Evolutionary conservation across 164 flowering plant genomes (phyloP).

Genomic region (Vitis rotundifolia): DNA sequence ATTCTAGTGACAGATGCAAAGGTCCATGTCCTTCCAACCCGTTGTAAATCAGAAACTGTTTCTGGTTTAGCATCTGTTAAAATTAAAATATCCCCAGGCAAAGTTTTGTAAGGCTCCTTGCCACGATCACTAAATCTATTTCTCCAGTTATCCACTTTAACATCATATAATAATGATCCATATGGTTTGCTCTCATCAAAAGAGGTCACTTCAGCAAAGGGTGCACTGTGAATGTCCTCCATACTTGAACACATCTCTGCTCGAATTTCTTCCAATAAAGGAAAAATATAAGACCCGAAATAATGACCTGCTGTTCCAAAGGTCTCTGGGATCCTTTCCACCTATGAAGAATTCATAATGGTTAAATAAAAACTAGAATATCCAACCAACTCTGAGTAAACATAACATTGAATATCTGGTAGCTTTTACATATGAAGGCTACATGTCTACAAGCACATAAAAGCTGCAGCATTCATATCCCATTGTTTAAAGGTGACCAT

Average conservation of each 20-base stretch:
- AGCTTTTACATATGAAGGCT: no score
- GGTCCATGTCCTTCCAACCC: slow-evolving; percentile 36
- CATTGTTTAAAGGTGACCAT: no score
- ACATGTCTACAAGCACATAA: no score
- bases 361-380: no score
- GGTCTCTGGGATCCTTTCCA: not conserved
- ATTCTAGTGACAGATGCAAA: slow-evolving; percentile 36
- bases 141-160: slow-evolving; percentile 53
- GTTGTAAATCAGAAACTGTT: slow-evolving; percentile 35
- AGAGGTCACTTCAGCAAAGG: slow-evolving; percentile 43
- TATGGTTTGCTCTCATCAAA: slow-evolving; percentile 19
- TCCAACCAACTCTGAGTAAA: no score
- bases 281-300: not conserved
- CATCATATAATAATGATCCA: slow-evolving; percentile 31
- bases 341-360: not conserved
- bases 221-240: slow-evolving; percentile 47
- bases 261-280: slow-evolving; percentile 33
- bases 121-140: slow-evolving; percentile 29
- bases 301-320: slow-evolving; percentile 3
- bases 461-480: no score
- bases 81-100: slow-evolving; percentile 61
- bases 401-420: no score
- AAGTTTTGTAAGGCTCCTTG: slow-evolving; percentile 47
- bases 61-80: slow-evolving; percentile 50
- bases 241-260: slow-evolving; percentile 40